Base-by-base conservation (phyloP, 495 filamentous ascomycete species). In the Xylaria telfairii region DNA sequence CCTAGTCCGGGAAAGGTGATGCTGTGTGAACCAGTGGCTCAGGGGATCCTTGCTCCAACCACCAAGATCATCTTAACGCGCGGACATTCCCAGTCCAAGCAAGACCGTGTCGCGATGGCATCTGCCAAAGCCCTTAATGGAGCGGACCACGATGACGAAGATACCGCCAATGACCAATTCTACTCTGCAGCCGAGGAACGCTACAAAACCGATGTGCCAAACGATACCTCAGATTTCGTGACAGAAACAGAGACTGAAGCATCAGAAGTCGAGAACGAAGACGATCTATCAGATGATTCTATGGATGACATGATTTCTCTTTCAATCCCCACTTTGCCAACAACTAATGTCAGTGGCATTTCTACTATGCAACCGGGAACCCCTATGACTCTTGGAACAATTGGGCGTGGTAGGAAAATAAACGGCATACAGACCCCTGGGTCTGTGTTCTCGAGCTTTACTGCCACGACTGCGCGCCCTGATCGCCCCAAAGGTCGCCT, bases 101-200 rank as follows among this genome's bases (percentile, higher is more conserved):
- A 78, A 71, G 82, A 68, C 67, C 79, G 71, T 53, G 66, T 69
- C 24, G 41, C 79, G 3, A 73, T 79, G 10, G 42, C 71, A 44
- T 67, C 72, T 1, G 73, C 81, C 9, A 82, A 81, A 32, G 66
- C 78, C n/a, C 72, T 90, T 17, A 90, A 90, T 69, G 88, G 89
- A 26, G 86, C 90, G 3, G 85, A 85, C 15, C 90, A 93, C 65
- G 87, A 89, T 10, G 92, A 95, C 68, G 90, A 89, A 26, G 93
- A 94, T 71, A 93, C 92, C 26, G 89, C 92, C 24, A 95, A 91
- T 68, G 94, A 97, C 78, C 90, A 93, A 73, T 97, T 96, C 79
- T 97, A 87, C 74, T 96, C 94, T 4, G 94, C 94, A 3, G 88
- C 91, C 7, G 94, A 97, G 76, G 93, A 96, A 68, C 87, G 88